A percentile compares a stretch with the other conserved stretches of the same genome.
Conservation (phyloP, 176 grass and related monocot genomes). For the Oryza meridionalis region DNA sequence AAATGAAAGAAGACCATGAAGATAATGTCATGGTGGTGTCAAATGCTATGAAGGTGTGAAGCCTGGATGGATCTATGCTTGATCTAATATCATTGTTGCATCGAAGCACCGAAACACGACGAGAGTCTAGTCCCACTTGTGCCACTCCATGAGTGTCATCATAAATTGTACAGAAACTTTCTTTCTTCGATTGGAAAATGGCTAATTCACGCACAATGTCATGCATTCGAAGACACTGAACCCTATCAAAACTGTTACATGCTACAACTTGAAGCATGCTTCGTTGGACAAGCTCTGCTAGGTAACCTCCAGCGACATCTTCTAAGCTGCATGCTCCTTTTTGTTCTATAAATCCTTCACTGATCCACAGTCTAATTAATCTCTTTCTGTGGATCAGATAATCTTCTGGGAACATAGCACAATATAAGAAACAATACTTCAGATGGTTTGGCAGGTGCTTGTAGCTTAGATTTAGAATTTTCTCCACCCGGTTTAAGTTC, state of each 20-base stretch:
- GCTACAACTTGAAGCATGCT: slow-evolving; percentile 53
- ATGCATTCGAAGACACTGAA: slow-evolving; percentile 49
- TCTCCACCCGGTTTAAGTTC: slow-evolving; percentile 35
- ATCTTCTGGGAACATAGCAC: slow-evolving; percentile 62
- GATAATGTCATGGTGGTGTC: not conserved
- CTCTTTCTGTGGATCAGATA: slow-evolving; percentile 25
- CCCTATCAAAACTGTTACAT: slow-evolving; percentile 43
- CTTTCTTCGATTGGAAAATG: slow-evolving; percentile 16
- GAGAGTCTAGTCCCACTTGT: not conserved
- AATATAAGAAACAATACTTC: slow-evolving; percentile 65
- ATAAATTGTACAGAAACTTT: slow-evolving; percentile 31
- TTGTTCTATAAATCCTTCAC: slow-evolving; percentile 57
- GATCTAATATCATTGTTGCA: not conserved
- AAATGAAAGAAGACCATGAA: slow-evolving; percentile 22
- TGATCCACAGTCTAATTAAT: slow-evolving; percentile 54
- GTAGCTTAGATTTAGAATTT: slow-evolving; percentile 58
- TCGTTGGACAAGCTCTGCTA: slow-evolving; percentile 34
- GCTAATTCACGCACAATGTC: slow-evolving; percentile 55
- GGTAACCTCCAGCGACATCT: slow-evolving; percentile 55
- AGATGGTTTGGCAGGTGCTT: slow-evolving; percentile 49
- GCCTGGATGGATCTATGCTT: slow-evolving; percentile 7
- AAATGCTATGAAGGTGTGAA: slow-evolving; percentile 51
- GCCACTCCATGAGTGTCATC: slow-evolving; percentile 12
- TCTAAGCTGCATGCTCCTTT: slow-evolving; percentile 50
- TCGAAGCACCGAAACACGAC: slow-evolving; percentile 27